phyloP scores from a whole-genome alignment of 2,329 filamentous ascomycete species.

The Nannizzia gypsea region DNA sequence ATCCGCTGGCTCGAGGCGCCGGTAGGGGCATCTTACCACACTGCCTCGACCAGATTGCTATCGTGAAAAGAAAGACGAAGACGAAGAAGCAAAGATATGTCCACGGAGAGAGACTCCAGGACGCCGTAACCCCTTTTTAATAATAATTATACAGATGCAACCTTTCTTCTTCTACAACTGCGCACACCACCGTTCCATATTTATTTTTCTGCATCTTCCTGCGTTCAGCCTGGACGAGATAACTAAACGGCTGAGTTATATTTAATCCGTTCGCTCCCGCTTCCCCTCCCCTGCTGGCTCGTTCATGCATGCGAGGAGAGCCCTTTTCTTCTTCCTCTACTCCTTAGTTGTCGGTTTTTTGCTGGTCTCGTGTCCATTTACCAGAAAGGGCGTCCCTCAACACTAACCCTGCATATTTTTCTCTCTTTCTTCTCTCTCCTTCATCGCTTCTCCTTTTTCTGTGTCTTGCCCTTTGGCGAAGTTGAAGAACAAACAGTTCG shows the following conservation, averaged over 20 bases:
- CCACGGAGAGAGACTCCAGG: not conserved
- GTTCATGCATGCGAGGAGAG: not conserved
- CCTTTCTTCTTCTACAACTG: constrained; percentile 1
- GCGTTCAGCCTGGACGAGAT: not conserved
- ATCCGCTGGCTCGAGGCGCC: too few species aligned
- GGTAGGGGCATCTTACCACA: not conserved
- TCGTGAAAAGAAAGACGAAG: not conserved
- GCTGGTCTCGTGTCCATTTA: constrained; percentile 1
- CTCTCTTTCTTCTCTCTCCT: not conserved
- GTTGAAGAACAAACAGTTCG: not conserved
- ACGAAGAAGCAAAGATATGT: not conserved
- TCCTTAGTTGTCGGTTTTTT: not conserved
- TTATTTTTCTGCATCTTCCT: not conserved
- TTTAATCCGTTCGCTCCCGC: constrained; percentile 3
- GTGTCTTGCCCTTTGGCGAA: not conserved
- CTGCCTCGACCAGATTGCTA: not conserved
- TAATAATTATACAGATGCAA: not conserved
- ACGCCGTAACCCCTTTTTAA: not conserved
- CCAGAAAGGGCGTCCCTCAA: not conserved
- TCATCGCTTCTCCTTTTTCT: not conserved
- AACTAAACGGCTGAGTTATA: not conserved
- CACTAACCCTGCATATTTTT: not conserved
- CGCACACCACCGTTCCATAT: not conserved
- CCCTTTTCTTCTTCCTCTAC: not conserved
- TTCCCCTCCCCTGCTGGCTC: not conserved